Conservation (phyloP, 345 rosid species). For the Pistacia vera region DNA sequence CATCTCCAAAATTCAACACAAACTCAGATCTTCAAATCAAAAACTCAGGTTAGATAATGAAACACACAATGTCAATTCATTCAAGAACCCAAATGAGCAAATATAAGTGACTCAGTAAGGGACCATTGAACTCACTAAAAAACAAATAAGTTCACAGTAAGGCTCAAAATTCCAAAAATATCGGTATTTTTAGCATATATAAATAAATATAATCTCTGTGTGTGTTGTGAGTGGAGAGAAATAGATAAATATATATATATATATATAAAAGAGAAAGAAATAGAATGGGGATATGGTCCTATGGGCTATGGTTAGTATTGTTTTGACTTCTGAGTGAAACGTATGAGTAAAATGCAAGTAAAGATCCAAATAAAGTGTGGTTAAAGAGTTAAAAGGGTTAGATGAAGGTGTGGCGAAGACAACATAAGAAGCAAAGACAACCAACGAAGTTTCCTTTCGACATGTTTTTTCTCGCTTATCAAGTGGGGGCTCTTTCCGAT, state of each 20-base stretch:
- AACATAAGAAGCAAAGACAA: neutral
- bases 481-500: neutral
- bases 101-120: neutral
- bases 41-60: slow-evolving; percentile 11
- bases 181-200: neutral
- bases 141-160: slow-evolving; percentile 1
- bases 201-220: neutral
- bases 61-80: neutral
- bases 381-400: neutral
- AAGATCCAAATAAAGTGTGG: neutral
- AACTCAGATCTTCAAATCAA: slow-evolving; percentile 45
- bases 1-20: slow-evolving; percentile 40
- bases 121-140: neutral
- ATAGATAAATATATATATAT: too few relatives aligned
- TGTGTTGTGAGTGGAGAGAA: neutral
- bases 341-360: neutral
- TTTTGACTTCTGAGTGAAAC: too few relatives aligned
- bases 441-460: neutral
- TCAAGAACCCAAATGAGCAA: neutral
- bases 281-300: too few relatives aligned
- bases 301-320: too few relatives aligned
- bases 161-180: neutral
- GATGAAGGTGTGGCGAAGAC: too few relatives aligned
- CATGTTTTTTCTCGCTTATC: neutral
- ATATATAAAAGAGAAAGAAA: neutral